These are phyloP conservation scores for Arabidopsis arenosa DNA, from an alignment of 345 rosid species.

Conservation along the genomic window DNA sequence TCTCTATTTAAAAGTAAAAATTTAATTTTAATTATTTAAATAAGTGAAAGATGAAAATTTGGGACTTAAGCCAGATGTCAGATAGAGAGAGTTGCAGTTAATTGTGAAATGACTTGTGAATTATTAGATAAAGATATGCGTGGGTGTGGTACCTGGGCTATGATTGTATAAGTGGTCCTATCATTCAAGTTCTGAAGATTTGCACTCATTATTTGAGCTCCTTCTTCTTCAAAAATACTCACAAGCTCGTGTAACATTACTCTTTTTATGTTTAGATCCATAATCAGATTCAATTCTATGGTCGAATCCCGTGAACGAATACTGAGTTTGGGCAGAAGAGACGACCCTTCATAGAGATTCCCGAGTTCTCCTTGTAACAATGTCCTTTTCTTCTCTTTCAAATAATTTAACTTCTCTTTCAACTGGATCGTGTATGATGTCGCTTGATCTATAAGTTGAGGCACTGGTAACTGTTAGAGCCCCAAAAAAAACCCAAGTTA, in stretches of 20 bases:
- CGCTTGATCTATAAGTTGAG: slow-evolving; percentile 36
- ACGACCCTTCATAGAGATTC: slow-evolving; percentile 17
- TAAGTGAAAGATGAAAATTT: too few species aligned
- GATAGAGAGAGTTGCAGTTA: too few species aligned
- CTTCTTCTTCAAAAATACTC: slow-evolving; percentile 42
- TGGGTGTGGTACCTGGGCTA: slow-evolving; percentile 19
- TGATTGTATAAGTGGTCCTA: slow-evolving; percentile 25
- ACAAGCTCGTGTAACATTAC: slow-evolving; percentile 33
- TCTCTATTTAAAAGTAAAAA: too few species aligned
- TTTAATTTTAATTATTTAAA: too few species aligned
- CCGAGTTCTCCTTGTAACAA: slow-evolving; percentile 13
- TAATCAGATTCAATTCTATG: slow-evolving; percentile 32
- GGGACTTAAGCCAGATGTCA: too few species aligned
- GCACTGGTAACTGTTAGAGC: slow-evolving; percentile 27
- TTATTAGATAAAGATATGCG: not conserved
- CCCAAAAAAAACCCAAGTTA: slow-evolving; percentile 5
- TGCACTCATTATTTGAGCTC: slow-evolving; percentile 41
- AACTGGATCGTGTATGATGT: slow-evolving; percentile 29
- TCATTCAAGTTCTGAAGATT: slow-evolving; percentile 32
- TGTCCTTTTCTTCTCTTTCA: slow-evolving; percentile 31
- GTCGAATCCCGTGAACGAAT: slow-evolving; percentile 28
- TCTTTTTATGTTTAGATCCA: slow-evolving; percentile 25
- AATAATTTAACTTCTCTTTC: slow-evolving; percentile 21
- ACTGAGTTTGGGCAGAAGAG: slow-evolving; percentile 23
- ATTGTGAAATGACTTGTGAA: too few species aligned